Evolutionary conservation across 345 rosid genomes (phyloP), one percentile per base, ranked within the genome.

Genomic region (Rhizophora apiculata): DNA sequence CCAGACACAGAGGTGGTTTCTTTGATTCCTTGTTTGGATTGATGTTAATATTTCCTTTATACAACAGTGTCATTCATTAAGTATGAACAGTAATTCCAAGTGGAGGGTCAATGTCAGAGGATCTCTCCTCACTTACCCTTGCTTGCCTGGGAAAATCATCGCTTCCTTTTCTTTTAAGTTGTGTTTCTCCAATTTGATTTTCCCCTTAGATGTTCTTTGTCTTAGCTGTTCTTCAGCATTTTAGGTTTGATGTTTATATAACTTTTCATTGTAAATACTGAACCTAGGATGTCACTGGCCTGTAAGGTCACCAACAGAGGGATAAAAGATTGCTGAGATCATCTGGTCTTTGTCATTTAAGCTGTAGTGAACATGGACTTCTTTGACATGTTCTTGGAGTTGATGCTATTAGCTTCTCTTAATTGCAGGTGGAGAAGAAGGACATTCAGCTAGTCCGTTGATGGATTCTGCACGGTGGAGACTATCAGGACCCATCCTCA

Each of bases 391-490:
- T 68, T 24, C 55, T 59, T 69, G 24, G 37, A 21, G 53, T 43
- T 68, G 21, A 26, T 8, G 15, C 21, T 43, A 26, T 15, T 61
- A 48, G 6, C 46, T 22, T 48, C 34, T 18, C 27, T 39, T 64
- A 30, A 16, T 39, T 62, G 48, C 52, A 74, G 77, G 77, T 54
- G 97, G 85, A 56, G 87, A 80, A 56, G 87, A 80, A 8, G 78
- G 78, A 16, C 79, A 83, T 36, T 82, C 78, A 8, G 70, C 72
- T 34, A 76, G 84, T 72, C 78, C 85, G 54, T 82, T 88, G 15
- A 84, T 84, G 83, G 97, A 91, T 79, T 81, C 89, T 43, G 79
- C 97, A 46, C 67, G 91, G 67, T 78, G 82, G 76, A 86, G 98
- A 78, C 56, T 81, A 67, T 88, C 97, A 32, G 96, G 92, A 34